phyloP scores from a whole-genome alignment of 148 eudicot species.

The Rhododendron ovatum region DNA sequence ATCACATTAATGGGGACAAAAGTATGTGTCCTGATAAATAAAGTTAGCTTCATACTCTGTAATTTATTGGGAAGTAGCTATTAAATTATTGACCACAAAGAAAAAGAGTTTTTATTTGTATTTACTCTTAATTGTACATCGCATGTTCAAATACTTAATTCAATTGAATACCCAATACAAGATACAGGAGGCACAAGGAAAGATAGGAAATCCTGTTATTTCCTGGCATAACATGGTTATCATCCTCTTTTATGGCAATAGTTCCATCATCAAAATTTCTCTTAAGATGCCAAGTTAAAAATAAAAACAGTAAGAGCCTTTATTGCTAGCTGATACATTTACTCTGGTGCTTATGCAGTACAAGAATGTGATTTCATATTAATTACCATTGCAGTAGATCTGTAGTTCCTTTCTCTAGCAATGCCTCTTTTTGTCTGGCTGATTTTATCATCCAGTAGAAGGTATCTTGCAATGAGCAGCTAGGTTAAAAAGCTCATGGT shows the following conservation, averaged over 20 bases:
- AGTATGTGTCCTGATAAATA: not conserved
- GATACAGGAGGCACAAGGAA: not conserved
- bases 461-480: not conserved
- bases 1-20: not conserved
- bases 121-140: not conserved
- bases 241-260: not conserved
- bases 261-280: not conserved
- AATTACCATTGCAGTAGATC: not conserved
- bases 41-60: not conserved
- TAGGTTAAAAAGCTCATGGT: not conserved
- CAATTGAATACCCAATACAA: not conserved
- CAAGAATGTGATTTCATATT: slow-evolving; percentile 1
- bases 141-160: not conserved
- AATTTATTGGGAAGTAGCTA: not conserved
- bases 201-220: not conserved
- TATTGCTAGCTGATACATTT: not conserved
- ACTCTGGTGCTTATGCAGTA: not conserved
- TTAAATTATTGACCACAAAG: not conserved
- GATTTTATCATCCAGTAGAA: not conserved
- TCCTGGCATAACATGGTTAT: not conserved
- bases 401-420: not conserved
- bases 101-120: not conserved
- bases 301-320: not conserved
- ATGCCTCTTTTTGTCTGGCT: not conserved
- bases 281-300: not conserved